These are phyloP conservation scores for Mycena olivaceomarginata DNA, from an alignment of 768 basidiomycete species.

Conservation along the genomic window DNA sequence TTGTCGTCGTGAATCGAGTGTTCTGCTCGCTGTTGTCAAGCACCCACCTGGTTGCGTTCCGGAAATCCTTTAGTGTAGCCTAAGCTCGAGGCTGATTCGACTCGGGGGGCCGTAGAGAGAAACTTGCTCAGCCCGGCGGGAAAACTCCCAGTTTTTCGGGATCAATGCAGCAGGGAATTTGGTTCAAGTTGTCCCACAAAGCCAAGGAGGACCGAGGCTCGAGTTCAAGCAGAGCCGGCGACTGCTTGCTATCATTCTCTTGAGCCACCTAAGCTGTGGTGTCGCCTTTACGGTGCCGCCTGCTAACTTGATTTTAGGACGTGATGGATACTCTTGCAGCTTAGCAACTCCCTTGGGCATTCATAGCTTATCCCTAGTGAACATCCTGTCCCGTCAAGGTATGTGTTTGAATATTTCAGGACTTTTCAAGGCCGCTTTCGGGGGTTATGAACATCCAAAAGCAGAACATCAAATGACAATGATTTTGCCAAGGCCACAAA, in stretches of 20 bases:
- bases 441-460: too few relatives aligned
- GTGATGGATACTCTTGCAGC: background rate
- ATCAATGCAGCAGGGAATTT: background rate
- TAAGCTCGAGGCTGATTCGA: too few relatives aligned
- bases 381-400: background rate
- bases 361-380: background rate
- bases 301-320: too few relatives aligned
- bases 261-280: too few relatives aligned
- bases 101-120: background rate
- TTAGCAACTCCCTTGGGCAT: background rate
- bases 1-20: too few relatives aligned
- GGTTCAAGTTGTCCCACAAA: background rate
- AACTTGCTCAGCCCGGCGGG: background rate
- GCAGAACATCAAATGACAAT: too few relatives aligned
- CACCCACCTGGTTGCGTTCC: too few relatives aligned
- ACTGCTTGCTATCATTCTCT: background rate
- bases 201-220: background rate
- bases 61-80: too few relatives aligned
- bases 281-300: too few relatives aligned
- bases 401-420: slow-evolving; percentile 1
- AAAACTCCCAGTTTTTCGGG: background rate
- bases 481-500: too few relatives aligned
- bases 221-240: background rate
- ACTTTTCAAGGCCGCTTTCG: background rate
- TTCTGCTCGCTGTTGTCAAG: too few relatives aligned